A percentile compares a stretch with the other conserved stretches of the same genome.
Conservation (phyloP, 345 rosid genomes). For the Salix arbutifolia region DNA sequence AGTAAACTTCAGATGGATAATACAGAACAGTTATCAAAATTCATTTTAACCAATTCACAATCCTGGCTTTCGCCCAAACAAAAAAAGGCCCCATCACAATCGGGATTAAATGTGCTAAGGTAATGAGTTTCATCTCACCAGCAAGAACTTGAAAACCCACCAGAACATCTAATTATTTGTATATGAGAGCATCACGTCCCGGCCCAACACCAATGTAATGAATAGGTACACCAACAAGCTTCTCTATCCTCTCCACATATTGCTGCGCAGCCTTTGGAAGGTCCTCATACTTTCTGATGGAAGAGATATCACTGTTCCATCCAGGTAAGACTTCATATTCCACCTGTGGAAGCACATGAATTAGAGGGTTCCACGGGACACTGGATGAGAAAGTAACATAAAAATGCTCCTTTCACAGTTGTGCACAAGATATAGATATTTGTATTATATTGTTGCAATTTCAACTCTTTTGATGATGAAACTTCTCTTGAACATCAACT, state of each 20-base stretch:
- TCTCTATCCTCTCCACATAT: conserved; percentile 87
- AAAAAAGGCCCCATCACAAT: not conserved
- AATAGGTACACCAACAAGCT: conserved; percentile 75
- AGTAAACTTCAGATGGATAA: not conserved
- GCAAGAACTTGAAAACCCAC: not conserved
- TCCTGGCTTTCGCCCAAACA: not conserved
- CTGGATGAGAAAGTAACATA: no score
- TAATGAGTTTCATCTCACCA: not conserved
- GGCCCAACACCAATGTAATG: conserved; percentile 92
- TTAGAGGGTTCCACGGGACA: not conserved
- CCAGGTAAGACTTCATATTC: conserved; percentile 91
- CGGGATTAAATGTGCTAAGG: no score
- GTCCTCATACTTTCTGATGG: conserved; percentile 63
- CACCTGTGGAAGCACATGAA: conserved; percentile 44
- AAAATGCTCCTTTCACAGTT: no score
- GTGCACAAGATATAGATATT: no score
- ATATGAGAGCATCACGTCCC: conserved; percentile 87
- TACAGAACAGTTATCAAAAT: not conserved
- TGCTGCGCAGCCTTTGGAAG: conserved; percentile 77
- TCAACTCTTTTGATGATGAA: no score
- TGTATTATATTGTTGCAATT: no score
- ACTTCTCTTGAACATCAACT: no score
- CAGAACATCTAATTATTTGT: conserved; percentile 37
- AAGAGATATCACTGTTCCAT: conserved; percentile 82
- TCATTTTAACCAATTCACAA: not conserved